phyloP scores from a whole-genome alignment of 768 basidiomycete species.

The Vishniacozyma victoriae region DNA sequence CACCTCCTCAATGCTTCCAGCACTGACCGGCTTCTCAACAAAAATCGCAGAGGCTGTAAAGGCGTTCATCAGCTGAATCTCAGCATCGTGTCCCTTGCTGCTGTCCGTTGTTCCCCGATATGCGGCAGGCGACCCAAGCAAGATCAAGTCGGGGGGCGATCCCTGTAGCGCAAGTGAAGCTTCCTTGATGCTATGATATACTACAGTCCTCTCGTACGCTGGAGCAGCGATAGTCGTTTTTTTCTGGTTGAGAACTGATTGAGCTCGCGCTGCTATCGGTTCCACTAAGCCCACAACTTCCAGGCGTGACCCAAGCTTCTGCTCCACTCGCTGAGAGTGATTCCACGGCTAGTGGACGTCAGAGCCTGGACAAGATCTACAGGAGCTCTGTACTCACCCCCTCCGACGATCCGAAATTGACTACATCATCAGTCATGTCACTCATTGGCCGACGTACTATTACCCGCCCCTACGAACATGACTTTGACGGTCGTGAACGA shows the following conservation, averaged over 20 bases:
- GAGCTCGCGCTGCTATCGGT: constrained; percentile 67
- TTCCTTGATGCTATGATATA: constrained; percentile 4
- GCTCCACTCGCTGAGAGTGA: constrained; percentile 47
- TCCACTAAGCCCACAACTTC: constrained; percentile 90
- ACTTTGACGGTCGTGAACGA: no score
- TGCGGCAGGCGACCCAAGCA: constrained; percentile 70
- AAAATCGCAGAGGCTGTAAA: constrained; percentile 83
- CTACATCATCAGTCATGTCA: not conserved
- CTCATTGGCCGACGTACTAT: constrained; percentile 6
- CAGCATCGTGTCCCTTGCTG: constrained; percentile 66
- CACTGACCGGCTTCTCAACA: constrained; percentile 82
- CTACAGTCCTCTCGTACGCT: constrained; percentile 69
- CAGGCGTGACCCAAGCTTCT: constrained; percentile 87
- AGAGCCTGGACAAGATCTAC: not conserved
- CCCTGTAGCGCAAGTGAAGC: not conserved
- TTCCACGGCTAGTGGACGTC: constrained; percentile 31
- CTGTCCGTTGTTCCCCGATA: constrained; percentile 64
- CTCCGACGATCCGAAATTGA: constrained; percentile 18
- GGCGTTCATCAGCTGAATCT: constrained; percentile 70
- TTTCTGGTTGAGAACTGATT: constrained; percentile 69
- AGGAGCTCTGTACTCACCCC: constrained; percentile 1
- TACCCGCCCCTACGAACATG: constrained; percentile 13
- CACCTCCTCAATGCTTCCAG: constrained; percentile 59
- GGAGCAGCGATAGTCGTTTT: constrained; percentile 79
- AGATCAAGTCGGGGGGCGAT: constrained; percentile 6